Conservation (phyloP, 129 eudicot species). For the Centrapalus pauciflorus region DNA sequence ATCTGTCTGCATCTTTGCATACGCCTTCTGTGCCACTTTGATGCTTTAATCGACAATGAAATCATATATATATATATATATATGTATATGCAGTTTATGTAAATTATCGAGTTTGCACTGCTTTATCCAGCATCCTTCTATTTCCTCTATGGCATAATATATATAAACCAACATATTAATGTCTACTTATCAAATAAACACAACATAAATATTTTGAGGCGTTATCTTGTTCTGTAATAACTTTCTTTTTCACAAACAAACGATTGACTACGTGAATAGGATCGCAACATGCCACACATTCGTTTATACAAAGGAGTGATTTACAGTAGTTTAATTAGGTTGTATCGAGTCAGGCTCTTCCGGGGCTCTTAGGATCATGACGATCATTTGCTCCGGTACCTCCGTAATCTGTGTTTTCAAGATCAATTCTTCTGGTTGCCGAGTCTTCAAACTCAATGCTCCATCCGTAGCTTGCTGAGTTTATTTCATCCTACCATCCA, state of each 20-base stretch:
- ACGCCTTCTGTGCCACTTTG: constrained; percentile 5
- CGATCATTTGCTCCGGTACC: constrained; percentile 32
- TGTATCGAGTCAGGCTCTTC: constrained; percentile 14
- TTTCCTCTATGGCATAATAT: too few species aligned
- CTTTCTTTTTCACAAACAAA: constrained; percentile 11
- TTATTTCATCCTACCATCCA: constrained; percentile 2
- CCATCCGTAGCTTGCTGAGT: background rate
- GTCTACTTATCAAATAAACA: too few species aligned
- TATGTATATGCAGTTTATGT: constrained; percentile 20
- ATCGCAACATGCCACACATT: background rate
- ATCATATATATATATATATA: too few species aligned
- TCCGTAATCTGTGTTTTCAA: constrained; percentile 27
- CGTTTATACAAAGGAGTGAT: background rate
- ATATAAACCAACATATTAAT: too few species aligned
- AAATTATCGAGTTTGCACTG: constrained; percentile 27
- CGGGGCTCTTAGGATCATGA: constrained; percentile 29
- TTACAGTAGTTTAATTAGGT: constrained; percentile 13
- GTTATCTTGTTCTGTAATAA: too few species aligned
- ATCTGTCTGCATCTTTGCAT: background rate
- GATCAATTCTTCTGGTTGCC: constrained; percentile 23
- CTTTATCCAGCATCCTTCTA: constrained; percentile 23
- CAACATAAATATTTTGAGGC: too few species aligned
- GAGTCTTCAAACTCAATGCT: background rate
- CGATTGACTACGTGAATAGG: background rate
- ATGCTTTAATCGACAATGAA: background rate